Evolutionary conservation across 768 basidiomycete genomes (phyloP).

Genomic region (Agrocybe praecox): DNA sequence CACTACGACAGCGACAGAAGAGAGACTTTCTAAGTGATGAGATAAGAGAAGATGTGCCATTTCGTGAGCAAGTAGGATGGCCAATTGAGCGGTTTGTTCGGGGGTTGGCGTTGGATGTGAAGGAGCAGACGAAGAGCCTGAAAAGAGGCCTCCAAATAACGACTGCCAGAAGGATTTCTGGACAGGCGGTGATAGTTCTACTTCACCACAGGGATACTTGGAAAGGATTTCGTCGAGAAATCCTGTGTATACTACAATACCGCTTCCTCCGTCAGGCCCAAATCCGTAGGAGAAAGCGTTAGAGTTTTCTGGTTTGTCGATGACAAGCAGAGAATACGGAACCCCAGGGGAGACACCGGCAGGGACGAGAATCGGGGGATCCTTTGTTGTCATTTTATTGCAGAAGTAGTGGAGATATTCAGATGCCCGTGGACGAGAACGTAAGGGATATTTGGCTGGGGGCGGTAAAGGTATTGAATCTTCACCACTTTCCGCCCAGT

Average conservation of each 20-base stretch:
- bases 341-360: slow-evolving; percentile 68
- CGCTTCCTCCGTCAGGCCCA: slow-evolving; percentile 87
- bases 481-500: slow-evolving; percentile 56
- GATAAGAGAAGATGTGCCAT: slow-evolving; percentile 88
- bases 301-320: slow-evolving; percentile 78
- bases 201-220: slow-evolving; percentile 33
- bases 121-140: slow-evolving; percentile 27
- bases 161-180: slow-evolving; percentile 47
- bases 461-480: slow-evolving; percentile 72
- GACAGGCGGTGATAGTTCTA: slow-evolving; percentile 15
- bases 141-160: slow-evolving; percentile 49
- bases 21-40: slow-evolving; percentile 92
- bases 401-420: slow-evolving; percentile 67
- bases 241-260: slow-evolving; percentile 93
- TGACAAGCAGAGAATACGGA: slow-evolving; percentile 88
- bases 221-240: slow-evolving; percentile 86
- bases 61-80: slow-evolving; percentile 92
- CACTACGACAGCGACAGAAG: slow-evolving; percentile 78
- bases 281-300: slow-evolving; percentile 98
- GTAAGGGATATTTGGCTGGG: slow-evolving; percentile 78
- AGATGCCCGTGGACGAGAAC: slow-evolving; percentile 79
- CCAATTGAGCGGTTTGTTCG: slow-evolving; percentile 87
- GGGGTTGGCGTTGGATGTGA: slow-evolving; percentile 62
- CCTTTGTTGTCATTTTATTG: slow-evolving; percentile 49
- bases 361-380: slow-evolving; percentile 20